Conservation (phyloP, 2,329 filamentous ascomycete species). For the Periconia digitata region DNA sequence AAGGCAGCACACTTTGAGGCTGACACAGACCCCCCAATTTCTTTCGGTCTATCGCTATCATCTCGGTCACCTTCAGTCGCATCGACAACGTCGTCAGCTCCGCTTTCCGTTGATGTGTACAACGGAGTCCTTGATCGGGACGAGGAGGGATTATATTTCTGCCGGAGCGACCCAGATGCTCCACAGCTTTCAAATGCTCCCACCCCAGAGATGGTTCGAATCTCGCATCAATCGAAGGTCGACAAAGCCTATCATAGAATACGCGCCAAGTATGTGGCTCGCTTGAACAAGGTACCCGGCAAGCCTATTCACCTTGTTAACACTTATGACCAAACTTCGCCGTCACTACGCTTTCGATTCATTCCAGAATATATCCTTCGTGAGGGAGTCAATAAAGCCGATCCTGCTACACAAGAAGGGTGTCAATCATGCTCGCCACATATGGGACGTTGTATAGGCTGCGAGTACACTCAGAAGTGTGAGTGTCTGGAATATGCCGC, state of each 20-base stretch:
- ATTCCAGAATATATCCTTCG: constrained; percentile 64
- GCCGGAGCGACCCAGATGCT: constrained; percentile 22
- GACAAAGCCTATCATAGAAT: constrained; percentile 39
- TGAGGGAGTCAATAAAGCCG: constrained; percentile 61
- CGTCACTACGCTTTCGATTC: constrained; percentile 68
- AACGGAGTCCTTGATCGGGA: constrained; percentile 45
- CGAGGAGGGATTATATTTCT: constrained; percentile 40
- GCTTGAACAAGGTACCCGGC: constrained; percentile 32
- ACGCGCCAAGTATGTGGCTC: constrained; percentile 39
- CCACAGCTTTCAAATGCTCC: constrained; percentile 35
- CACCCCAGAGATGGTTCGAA: constrained; percentile 38
- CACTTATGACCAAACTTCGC: constrained; percentile 56
- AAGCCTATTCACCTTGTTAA: constrained; percentile 64
- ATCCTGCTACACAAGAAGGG: constrained; percentile 65
- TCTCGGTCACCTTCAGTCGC: constrained; percentile 27
- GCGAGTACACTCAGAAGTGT: constrained; percentile 66
- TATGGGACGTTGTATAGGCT: constrained; percentile 55
- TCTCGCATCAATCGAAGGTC: constrained; percentile 29
- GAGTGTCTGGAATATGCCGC: constrained; percentile 67
- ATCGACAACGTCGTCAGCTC: constrained; percentile 7
- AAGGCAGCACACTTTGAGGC: no score
- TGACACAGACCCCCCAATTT: no score
- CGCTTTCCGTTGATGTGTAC: constrained; percentile 31
- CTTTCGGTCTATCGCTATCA: no score
- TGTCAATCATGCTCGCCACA: constrained; percentile 64